Evolutionary conservation across 1,139 yeast species (phyloP), one percentile per base, ranked within the genome.

Genomic region (Debaryomyces fabryi): DNA sequence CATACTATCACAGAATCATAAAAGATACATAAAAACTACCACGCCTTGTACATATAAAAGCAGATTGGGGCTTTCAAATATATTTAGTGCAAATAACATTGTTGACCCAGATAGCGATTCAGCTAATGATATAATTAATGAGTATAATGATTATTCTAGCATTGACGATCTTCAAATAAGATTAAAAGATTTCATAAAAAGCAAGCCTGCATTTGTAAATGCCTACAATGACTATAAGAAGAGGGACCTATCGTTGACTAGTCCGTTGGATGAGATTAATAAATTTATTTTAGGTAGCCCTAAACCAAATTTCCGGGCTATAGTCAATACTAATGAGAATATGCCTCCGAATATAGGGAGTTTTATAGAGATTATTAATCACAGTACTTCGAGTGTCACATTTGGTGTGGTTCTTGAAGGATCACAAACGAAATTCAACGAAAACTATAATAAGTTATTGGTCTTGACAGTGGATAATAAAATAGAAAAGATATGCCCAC

Each of bases 391-490:
- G 36, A 44, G 45, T 2, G 37, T 52, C 4, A 46, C 45, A 1
- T 50, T 71, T 34, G 80, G 79, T 0, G 51, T 73, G 1, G 78
- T 76, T 1, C 27, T 75, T 2, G 53, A 63, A 41, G 65, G 57
- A 24, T 57, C 73, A 0, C 49, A 56, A 33, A 62, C 76, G 12
- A 61, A 58, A 25, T 76, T 76, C 52, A 68, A 73, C 52, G 69
- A 63, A 37, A 58, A 56, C 48, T 65, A 63, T 47, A 73, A 72
- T 54, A 69, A 69, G 45, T 37, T 69, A 29, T 39, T 62, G 16
- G 70, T 74, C 1, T 57, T 76, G 34, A 65, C 71, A n/a, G 43
- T 55, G 5, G 58, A 62, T n/a, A 74, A 74, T 50, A 65, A 62
- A 21, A 49, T 72, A 3, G 52, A 56, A 3, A 48, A 57, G 6